Conservation (phyloP, 2,329 filamentous ascomycete species). For the Penicillium sp. region DNA sequence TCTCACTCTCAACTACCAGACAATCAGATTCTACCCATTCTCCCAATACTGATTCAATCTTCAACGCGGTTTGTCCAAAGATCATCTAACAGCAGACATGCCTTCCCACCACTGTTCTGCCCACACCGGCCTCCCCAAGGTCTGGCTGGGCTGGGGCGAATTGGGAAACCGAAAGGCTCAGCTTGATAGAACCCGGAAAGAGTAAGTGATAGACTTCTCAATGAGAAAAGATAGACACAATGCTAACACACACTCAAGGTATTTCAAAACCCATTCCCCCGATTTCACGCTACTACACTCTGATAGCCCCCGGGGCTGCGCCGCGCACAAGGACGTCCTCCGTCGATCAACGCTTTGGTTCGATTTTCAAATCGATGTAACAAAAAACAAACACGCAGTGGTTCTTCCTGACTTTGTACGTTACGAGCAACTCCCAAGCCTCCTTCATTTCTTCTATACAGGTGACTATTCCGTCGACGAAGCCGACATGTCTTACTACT, state of each 20-base stretch:
- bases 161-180: slow-evolving; percentile 4
- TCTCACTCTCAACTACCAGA: neutral
- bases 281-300: slow-evolving; percentile 1
- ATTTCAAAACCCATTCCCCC: neutral
- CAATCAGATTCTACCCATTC: neutral
- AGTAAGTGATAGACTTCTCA: neutral
- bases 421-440: neutral
- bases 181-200: neutral
- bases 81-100: neutral
- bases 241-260: neutral
- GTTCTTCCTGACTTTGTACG: neutral
- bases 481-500: slow-evolving; percentile 1
- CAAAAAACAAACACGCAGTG: neutral
- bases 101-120: neutral
- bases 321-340: neutral
- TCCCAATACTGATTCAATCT: neutral
- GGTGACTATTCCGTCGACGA: slow-evolving; percentile 12
- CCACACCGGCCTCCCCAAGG: neutral
- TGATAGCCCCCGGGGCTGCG: neutral
- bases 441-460: slow-evolving; percentile 14
- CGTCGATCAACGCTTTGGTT: slow-evolving; percentile 3
- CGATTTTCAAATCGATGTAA: neutral
- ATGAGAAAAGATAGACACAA: neutral
- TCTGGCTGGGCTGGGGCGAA: slow-evolving; percentile 8
- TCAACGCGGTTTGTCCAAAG: neutral